phyloP scores from a whole-genome alignment of 2,329 filamentous ascomycete species.

The Teratosphaeria pseudoeucalypti region DNA sequence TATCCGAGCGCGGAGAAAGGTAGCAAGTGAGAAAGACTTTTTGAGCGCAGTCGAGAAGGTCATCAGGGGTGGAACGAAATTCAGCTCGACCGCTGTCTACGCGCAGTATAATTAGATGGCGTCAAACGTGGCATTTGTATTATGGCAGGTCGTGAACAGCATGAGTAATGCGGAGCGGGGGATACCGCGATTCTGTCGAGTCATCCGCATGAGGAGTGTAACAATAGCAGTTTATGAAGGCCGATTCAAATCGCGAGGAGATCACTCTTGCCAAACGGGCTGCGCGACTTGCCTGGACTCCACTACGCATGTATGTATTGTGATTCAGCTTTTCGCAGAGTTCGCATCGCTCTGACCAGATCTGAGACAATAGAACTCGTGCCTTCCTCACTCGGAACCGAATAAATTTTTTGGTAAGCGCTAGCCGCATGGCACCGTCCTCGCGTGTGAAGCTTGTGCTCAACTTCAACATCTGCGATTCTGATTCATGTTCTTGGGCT shows the following conservation, averaged over 20 bases:
- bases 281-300: background rate
- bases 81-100: slow-evolving; percentile 96
- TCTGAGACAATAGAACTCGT: background rate
- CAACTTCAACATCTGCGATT: background rate
- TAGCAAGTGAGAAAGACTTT: slow-evolving; percentile 98
- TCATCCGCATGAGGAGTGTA: background rate
- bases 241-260: background rate
- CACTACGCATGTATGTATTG: background rate
- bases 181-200: background rate
- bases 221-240: background rate
- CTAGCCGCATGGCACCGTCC: background rate
- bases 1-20: slow-evolving; percentile 87
- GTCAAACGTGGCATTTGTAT: background rate
- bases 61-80: slow-evolving; percentile 98
- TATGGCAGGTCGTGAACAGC: background rate
- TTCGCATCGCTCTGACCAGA: background rate
- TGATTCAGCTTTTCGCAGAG: background rate
- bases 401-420: background rate
- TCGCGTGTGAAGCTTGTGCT: background rate
- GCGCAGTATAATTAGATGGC: slow-evolving; percentile 91
- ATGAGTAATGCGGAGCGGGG: background rate
- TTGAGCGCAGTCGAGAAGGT: slow-evolving; percentile 97
- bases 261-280: background rate
- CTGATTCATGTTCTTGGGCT: background rate
- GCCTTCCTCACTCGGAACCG: background rate